Evolutionary conservation across 2,329 filamentous ascomycete species (phyloP).

Genomic region (Pezicula radicicola): DNA sequence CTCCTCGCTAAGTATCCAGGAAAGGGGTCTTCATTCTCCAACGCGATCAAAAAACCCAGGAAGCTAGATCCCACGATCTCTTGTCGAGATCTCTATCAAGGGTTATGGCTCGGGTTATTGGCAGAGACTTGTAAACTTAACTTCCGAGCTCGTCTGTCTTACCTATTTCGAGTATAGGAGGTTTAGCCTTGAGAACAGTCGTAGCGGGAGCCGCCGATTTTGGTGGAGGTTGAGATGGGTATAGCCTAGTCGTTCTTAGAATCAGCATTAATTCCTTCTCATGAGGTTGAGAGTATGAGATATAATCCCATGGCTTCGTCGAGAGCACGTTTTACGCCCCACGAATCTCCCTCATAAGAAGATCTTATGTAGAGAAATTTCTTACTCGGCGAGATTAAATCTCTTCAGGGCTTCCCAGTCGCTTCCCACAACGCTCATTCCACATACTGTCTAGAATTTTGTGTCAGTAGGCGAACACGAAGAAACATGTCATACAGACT

Average conservation of each 20-base stretch:
- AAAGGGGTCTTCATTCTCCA: no score
- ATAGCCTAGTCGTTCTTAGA: constrained; percentile 39
- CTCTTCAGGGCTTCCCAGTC: constrained; percentile 73
- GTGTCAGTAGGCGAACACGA: constrained; percentile 11
- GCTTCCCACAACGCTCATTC: constrained; percentile 70
- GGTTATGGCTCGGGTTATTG: not conserved
- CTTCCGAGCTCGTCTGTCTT: constrained; percentile 18
- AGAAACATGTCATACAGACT: no score
- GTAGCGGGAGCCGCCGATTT: constrained; percentile 9
- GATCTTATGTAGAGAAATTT: no score
- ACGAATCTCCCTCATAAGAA: no score
- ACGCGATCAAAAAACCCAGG: no score
- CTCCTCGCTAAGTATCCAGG: no score
- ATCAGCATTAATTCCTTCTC: no score
- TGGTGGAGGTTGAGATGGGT: constrained; percentile 33
- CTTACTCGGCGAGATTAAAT: constrained; percentile 68
- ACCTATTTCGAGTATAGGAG: constrained; percentile 16
- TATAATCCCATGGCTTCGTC: no score
- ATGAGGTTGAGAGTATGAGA: no score
- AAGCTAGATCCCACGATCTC: no score
- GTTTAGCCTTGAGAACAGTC: constrained; percentile 7
- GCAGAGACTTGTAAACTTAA: not conserved
- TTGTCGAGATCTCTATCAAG: no score
- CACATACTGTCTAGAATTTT: constrained; percentile 61
- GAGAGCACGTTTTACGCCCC: no score